Evolutionary conservation across 306 rosid genomes (phyloP).

Genomic region (Fragaria ananassa): DNA sequence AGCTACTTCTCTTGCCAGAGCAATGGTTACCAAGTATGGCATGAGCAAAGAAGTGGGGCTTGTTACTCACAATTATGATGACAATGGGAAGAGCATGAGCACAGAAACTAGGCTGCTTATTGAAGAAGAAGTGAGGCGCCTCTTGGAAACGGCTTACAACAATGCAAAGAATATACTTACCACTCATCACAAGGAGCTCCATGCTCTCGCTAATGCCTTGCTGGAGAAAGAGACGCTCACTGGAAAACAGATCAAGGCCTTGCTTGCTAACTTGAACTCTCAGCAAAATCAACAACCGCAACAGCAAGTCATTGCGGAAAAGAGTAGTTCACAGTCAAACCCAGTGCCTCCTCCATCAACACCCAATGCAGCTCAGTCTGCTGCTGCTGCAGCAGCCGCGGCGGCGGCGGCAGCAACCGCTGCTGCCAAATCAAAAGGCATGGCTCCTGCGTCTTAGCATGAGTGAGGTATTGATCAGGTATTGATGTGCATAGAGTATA

Average conservation of each 20-base stretch:
- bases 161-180: slow-evolving; percentile 85
- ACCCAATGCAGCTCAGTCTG: slow-evolving; percentile 62
- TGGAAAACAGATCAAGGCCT: slow-evolving; percentile 60
- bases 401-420: slow-evolving; percentile 73
- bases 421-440: slow-evolving; percentile 69
- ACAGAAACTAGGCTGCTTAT: slow-evolving; percentile 87
- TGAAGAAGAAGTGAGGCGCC: slow-evolving; percentile 70
- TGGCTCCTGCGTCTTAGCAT: slow-evolving; percentile 63
- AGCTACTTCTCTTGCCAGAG: slow-evolving; percentile 79
- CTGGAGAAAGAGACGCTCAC: slow-evolving; percentile 73
- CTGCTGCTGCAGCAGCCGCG: slow-evolving; percentile 56
- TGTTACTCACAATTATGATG: slow-evolving; percentile 66
- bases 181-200: slow-evolving; percentile 68
- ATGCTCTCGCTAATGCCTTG: slow-evolving; percentile 81
- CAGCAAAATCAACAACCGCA: slow-evolving; percentile 36
- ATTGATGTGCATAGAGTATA: slow-evolving; percentile 59
- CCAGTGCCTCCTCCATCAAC: slow-evolving; percentile 57
- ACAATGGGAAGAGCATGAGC: slow-evolving; percentile 88
- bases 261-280: slow-evolving; percentile 56
- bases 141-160: slow-evolving; percentile 67
- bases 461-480: slow-evolving; percentile 18
- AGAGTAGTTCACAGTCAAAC: slow-evolving; percentile 53
- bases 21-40: slow-evolving; percentile 85
- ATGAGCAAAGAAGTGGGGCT: slow-evolving; percentile 86
- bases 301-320: slow-evolving; percentile 36